Base-by-base conservation (phyloP, 495 filamentous ascomycete species). In the Aspergillus ostianus region DNA sequence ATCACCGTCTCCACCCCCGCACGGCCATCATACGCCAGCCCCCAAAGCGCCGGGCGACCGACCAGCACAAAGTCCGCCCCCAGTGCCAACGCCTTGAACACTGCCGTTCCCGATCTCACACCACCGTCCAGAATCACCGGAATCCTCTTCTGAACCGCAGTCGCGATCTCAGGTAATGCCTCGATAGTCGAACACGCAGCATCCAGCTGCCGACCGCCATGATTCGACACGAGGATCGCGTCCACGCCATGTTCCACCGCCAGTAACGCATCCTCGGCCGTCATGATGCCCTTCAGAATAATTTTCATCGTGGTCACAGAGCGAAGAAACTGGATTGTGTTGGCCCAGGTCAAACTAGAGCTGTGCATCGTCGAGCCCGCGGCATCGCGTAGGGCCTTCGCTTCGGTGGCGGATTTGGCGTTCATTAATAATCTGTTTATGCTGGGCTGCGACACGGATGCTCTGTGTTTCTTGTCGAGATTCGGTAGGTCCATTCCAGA, bases 21-120 rank as follows among this genome's bases (percentile, higher is more conserved):
- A 57, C 73, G 67, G 5, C 77, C 76, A 48, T 77, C 65, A 59
- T 77, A 80, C 63, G 57, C 77, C 67, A 70, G n/a, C 71, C 66
- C 84, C 86, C 91, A 97, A 87, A 96, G 70, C 87, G 74, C 81
- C 88, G 92, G 45, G 15, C 92, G 72, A 5, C 92, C 92, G 56
- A 93, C 87, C 20, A 91, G 90, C 5, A 93, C 90, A 44, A 85
- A 88, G 61, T 80, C 88, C 0, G 93, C 93, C 15, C 93, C 93
- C 4, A 98, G 77, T 60, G 93, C 96, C 20, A 97, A 74, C 47
- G 93, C 93, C 71, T 97, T 97, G 77, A 97, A 86, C 63, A 97
- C 93, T 64, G 15, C 67, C 67, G 32, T n/a, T n/a, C n/a, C n/a
- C n/a, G n/a, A n/a, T n/a, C n/a, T n/a, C n/a, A n/a, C n/a, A n/a